Evolutionary conservation across 148 eudicot genomes (phyloP).

Genomic region (Chenopodium formosanum): DNA sequence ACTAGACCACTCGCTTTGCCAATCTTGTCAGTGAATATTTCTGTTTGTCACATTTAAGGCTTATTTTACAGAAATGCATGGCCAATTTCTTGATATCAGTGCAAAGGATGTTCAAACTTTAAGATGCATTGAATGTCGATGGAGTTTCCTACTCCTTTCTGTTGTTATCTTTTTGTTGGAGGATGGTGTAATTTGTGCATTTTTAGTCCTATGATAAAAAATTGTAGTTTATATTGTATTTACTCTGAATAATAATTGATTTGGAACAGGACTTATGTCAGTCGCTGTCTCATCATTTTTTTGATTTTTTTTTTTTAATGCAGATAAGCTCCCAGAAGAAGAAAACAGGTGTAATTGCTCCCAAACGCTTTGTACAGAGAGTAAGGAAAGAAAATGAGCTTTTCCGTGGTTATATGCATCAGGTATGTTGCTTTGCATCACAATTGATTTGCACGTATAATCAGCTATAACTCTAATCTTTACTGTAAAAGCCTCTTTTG

Average conservation of each 20-base stretch:
- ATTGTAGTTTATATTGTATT: too few relatives aligned
- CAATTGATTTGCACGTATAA: neutral
- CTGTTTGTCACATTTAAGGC: neutral
- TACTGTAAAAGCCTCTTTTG: neutral
- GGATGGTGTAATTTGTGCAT: neutral
- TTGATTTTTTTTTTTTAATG: neutral
- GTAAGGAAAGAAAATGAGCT: constrained; percentile 85
- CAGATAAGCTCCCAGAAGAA: constrained; percentile 89
- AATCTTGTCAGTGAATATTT: neutral
- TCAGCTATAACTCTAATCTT: neutral
- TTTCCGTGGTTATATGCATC: constrained; percentile 93
- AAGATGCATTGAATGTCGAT: neutral
- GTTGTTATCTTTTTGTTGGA: neutral
- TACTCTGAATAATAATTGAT: neutral
- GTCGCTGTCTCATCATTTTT: neutral
- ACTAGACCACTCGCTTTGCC: neutral
- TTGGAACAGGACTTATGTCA: neutral
- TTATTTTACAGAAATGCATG: neutral
- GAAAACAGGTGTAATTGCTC: constrained; percentile 96
- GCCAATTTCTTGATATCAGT: neutral
- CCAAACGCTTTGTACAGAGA: constrained; percentile 92
- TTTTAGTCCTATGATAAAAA: neutral
- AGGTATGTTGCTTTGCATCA: constrained; percentile 45
- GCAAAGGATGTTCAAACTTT: neutral
- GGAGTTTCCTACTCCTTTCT: neutral